phyloP scores from a whole-genome alignment of 176 grass and related monocot genomes.

The Carex myosuroides region DNA sequence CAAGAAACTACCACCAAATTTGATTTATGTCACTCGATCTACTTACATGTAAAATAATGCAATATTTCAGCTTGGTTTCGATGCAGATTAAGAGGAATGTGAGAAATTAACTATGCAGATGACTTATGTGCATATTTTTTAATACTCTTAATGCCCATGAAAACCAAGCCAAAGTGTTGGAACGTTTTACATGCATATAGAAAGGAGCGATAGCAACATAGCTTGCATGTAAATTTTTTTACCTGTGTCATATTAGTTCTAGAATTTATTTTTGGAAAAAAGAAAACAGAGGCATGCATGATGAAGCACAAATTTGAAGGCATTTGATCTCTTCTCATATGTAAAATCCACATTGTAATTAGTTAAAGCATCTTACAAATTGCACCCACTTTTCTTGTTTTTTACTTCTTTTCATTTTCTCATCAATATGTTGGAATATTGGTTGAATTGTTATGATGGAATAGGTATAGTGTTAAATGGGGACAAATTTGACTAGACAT shows the following conservation, averaged over 20 bases:
- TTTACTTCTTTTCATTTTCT: not conserved
- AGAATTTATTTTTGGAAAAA: not conserved
- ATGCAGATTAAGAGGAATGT: not conserved
- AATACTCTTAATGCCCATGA: not conserved
- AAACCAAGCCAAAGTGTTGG: not conserved
- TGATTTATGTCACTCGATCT: not conserved
- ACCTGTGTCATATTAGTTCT: not conserved
- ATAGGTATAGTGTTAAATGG: not conserved
- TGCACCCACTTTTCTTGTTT: not conserved
- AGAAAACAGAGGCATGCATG: not conserved
- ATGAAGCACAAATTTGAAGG: not conserved
- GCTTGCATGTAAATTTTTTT: not conserved
- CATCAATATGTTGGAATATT: not conserved
- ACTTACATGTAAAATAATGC: not conserved
- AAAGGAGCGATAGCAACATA: not conserved
- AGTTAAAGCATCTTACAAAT: not conserved
- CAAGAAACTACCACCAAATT: not conserved
- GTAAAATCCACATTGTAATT: not conserved
- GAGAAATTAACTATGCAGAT: not conserved
- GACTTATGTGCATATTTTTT: not conserved
- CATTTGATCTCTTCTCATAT: not conserved
- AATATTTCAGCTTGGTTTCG: not conserved
- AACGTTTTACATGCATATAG: not conserved
- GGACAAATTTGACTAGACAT: not conserved
- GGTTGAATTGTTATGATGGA: not conserved